These are phyloP conservation scores for Penicillium waksmanii DNA, from an alignment of 495 filamentous ascomycete species.

Conservation along the genomic window DNA sequence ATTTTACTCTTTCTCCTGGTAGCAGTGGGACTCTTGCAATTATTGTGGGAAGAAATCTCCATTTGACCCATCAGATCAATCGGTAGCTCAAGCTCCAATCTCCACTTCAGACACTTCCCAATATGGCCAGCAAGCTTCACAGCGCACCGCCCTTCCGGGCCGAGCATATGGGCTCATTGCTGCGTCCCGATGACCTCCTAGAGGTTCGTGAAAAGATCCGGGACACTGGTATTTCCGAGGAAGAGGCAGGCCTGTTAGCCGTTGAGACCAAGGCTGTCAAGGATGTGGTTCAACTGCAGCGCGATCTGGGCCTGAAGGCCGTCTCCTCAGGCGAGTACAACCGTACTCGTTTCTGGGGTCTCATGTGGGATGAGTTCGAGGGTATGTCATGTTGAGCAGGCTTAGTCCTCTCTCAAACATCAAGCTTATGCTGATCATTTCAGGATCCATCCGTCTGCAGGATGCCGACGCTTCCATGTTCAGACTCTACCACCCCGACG, in stretches of 20 bases:
- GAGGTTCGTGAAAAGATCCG: slow-evolving; percentile 56
- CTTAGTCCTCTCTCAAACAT: neutral
- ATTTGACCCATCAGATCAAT: neutral
- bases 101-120: slow-evolving; percentile 2
- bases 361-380: slow-evolving; percentile 68
- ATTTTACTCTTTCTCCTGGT: neutral
- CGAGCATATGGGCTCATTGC: slow-evolving; percentile 73
- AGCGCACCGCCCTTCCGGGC: slow-evolving; percentile 65
- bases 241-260: slow-evolving; percentile 38
- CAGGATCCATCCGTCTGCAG: slow-evolving; percentile 42
- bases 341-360: slow-evolving; percentile 58
- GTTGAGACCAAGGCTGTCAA: slow-evolving; percentile 63
- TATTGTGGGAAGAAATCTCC: neutral
- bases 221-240: slow-evolving; percentile 45
- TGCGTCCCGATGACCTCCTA: slow-evolving; percentile 65
- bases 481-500: slow-evolving; percentile 70
- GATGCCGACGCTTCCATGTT: slow-evolving; percentile 61
- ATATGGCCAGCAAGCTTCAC: slow-evolving; percentile 29
- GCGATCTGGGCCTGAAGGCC: slow-evolving; percentile 62
- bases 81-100: neutral
- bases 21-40: neutral
- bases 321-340: slow-evolving; percentile 70
- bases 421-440: neutral
- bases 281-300: slow-evolving; percentile 64
- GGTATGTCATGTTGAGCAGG: slow-evolving; percentile 40